phyloP scores from a whole-genome alignment of 176 grass and related monocot species.

The Poa pratensis region DNA sequence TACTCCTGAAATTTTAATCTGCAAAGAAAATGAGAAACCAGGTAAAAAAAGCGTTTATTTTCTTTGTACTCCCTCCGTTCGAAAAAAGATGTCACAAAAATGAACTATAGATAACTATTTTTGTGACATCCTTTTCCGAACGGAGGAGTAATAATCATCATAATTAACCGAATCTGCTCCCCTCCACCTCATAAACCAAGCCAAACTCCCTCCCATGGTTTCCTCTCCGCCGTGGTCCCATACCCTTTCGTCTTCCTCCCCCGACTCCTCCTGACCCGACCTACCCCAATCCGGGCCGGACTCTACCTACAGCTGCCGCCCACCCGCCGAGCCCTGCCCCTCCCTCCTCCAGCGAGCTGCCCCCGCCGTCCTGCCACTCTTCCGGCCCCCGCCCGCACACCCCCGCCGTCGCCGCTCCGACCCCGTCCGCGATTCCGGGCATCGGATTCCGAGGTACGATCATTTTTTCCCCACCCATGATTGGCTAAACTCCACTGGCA shows the following conservation, averaged over 20 bases:
- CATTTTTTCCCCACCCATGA: background rate
- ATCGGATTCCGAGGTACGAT: background rate
- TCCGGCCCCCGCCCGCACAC: background rate
- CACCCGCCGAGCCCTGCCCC: background rate
- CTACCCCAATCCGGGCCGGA: background rate
- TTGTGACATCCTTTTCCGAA: too few relatives aligned
- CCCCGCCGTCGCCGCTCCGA: background rate
- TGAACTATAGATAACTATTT: too few relatives aligned
- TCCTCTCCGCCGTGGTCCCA: background rate
- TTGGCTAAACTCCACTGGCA: background rate
- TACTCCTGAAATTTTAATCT: background rate
- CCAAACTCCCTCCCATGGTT: constrained; percentile 21
- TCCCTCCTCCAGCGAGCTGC: too few relatives aligned
- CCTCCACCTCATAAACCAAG: constrained; percentile 1
- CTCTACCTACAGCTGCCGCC: background rate
- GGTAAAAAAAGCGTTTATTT: background rate
- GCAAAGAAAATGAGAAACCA: background rate
- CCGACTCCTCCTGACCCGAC: background rate
- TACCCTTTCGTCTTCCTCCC: background rate
- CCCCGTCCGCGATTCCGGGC: background rate
- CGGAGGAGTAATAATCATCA: too few relatives aligned
- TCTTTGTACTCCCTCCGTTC: too few relatives aligned
- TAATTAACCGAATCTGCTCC: background rate
- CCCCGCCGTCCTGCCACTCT: background rate
- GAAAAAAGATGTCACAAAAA: too few relatives aligned